Percentiles rank a stretch among this genome's conserved stretches.
Evolutionary conservation across 164 flowering plant species (phyloP).

Genomic region (Berberis thunbergii): DNA sequence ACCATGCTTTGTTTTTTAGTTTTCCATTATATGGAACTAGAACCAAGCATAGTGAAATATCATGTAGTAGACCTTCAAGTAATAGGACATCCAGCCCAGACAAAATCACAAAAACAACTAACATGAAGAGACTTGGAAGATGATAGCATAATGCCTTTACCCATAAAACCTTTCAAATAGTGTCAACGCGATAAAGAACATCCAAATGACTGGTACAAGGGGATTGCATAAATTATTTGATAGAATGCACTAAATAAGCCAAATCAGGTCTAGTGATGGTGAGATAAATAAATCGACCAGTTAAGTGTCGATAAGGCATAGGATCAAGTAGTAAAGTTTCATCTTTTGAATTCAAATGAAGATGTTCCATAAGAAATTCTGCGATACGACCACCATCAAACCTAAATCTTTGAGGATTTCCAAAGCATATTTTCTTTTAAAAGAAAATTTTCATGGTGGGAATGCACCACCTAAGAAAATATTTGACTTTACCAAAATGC

Average conservation of each 20-base stretch:
- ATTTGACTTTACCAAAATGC: background rate
- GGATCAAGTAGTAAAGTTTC: background rate
- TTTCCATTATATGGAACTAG: background rate
- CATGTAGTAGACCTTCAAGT: background rate
- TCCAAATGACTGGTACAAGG: background rate
- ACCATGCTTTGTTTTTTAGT: background rate
- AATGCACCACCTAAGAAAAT: background rate
- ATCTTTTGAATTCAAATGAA: background rate
- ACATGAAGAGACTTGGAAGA: background rate
- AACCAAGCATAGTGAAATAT: background rate
- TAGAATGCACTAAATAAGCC: background rate
- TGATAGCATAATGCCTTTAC: background rate
- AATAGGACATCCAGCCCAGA: background rate
- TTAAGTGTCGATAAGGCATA: background rate
- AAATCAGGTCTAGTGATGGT: background rate
- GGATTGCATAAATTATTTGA: background rate
- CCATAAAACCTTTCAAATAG: background rate
- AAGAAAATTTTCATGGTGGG: too few species aligned
- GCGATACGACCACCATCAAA: background rate
- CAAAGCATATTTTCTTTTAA: background rate
- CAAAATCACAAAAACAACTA: background rate
- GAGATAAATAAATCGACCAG: background rate
- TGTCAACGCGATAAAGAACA: background rate
- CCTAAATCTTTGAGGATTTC: background rate
- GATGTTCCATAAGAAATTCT: background rate